These are phyloP conservation scores for Phytophthora litchii DNA, from an alignment of 352 stramenopile genomes.

Conservation along the genomic window DNA sequence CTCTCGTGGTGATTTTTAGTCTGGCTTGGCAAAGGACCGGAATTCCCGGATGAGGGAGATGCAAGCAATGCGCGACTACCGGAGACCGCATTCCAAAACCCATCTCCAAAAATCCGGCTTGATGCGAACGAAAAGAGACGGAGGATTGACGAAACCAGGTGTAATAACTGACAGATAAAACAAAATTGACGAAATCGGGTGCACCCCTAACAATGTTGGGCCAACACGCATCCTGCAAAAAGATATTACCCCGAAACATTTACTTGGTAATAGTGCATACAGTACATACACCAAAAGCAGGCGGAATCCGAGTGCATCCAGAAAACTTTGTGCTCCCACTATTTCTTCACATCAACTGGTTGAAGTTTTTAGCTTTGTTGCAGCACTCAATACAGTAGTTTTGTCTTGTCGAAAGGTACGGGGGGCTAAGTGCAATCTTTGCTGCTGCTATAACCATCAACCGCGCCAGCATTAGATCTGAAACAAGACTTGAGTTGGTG, in stretches of 20 bases:
- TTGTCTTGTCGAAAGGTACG: slow-evolving; percentile 1
- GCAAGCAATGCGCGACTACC: slow-evolving; percentile 5
- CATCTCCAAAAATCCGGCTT: slow-evolving; percentile 19
- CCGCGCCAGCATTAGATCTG: too few relatives aligned
- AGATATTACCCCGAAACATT: too few relatives aligned
- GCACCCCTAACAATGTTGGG: too few relatives aligned
- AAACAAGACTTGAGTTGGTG: too few relatives aligned
- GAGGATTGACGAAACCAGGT: background rate
- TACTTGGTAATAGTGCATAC: too few relatives aligned
- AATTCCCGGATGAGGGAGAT: background rate
- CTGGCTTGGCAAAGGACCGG: slow-evolving; percentile 6
- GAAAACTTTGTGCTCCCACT: slow-evolving; percentile 3
- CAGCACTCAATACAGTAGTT: background rate
- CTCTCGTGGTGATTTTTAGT: slow-evolving; percentile 5
- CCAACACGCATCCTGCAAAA: too few relatives aligned
- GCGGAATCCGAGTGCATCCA: background rate
- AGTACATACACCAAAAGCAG: background rate
- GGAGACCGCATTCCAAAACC: background rate
- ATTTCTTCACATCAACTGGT: slow-evolving; percentile 12
- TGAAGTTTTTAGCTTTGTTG: slow-evolving; percentile 5
- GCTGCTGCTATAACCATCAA: too few relatives aligned
- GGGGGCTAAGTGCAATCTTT: too few relatives aligned
- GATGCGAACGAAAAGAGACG: background rate
- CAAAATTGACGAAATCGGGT: too few relatives aligned
- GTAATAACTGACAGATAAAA: too few relatives aligned